Conservation (phyloP, 257 asterid species). For the Solanum megistacrolobum region DNA sequence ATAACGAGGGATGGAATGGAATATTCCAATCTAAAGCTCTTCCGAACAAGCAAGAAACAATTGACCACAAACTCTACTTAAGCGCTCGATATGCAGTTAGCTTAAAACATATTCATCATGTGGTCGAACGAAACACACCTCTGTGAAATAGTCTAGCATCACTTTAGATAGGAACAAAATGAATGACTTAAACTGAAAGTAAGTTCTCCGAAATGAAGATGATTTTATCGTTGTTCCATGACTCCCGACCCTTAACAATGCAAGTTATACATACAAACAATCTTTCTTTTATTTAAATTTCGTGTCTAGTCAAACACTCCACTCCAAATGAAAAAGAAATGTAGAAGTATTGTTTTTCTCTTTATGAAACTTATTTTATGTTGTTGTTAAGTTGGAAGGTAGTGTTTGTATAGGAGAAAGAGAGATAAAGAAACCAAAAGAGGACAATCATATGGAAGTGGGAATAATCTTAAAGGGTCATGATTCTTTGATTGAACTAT, state of each 20-base stretch:
- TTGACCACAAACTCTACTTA: too few species aligned
- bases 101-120: neutral
- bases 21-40: neutral
- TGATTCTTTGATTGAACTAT: constrained; percentile 40
- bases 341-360: neutral
- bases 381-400: constrained; percentile 33
- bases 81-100: neutral
- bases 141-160: neutral
- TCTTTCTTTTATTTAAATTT: neutral
- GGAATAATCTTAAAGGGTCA: constrained; percentile 48
- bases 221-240: neutral
- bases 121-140: neutral
- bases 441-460: constrained; percentile 51
- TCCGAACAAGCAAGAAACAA: neutral
- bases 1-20: neutral
- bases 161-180: neutral
- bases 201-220: neutral
- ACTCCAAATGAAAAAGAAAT: neutral
- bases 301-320: neutral
- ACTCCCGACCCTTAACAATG: neutral
- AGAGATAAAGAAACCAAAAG: constrained; percentile 5
- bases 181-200: neutral
- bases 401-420: constrained; percentile 28
- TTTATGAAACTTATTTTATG: neutral
- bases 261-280: neutral